Evolutionary conservation across 164 flowering plant genomes (phyloP).

Genomic region (Santalum album): DNA sequence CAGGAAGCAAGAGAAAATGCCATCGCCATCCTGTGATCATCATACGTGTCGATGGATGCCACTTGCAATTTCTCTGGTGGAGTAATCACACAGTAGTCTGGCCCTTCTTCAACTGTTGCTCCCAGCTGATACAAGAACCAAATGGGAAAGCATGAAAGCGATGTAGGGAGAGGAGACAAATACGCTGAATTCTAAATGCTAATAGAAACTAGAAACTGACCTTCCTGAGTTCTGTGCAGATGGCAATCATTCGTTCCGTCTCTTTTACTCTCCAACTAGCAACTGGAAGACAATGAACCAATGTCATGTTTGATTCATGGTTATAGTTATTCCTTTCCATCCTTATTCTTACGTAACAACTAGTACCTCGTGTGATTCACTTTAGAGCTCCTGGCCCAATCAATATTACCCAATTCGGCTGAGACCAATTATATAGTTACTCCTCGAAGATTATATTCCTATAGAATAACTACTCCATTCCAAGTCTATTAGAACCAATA

Average conservation of each 20-base stretch:
- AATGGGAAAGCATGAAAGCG: neutral
- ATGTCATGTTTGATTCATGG: no score
- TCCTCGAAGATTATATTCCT: no score
- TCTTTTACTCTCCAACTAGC: constrained; percentile 99
- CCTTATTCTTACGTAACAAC: no score
- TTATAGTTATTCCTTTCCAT: no score
- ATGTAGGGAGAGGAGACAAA: neutral
- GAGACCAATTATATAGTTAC: no score
- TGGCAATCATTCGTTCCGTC: constrained; percentile 95
- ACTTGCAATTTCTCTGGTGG: constrained; percentile 87
- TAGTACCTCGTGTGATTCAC: no score
- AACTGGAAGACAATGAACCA: constrained; percentile 50
- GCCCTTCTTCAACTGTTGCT: constrained; percentile 94
- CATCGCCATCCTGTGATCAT: constrained; percentile 99
- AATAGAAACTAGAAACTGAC: constrained; percentile 25
- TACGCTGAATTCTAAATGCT: neutral
- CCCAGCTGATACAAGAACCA: constrained; percentile 48
- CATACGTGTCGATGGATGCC: constrained; percentile 85
- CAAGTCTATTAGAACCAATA: no score
- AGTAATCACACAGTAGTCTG: constrained; percentile 90
- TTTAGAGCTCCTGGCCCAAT: no score
- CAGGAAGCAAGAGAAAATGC: constrained; percentile 98
- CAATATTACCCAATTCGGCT: no score
- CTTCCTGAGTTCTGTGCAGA: constrained; percentile 98
- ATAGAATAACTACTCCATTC: no score